Percentiles rank a stretch among this genome's conserved stretches.
phyloP scores from a whole-genome alignment of 495 filamentous ascomycete genomes.

The Sabuloglossum arenarium region DNA sequence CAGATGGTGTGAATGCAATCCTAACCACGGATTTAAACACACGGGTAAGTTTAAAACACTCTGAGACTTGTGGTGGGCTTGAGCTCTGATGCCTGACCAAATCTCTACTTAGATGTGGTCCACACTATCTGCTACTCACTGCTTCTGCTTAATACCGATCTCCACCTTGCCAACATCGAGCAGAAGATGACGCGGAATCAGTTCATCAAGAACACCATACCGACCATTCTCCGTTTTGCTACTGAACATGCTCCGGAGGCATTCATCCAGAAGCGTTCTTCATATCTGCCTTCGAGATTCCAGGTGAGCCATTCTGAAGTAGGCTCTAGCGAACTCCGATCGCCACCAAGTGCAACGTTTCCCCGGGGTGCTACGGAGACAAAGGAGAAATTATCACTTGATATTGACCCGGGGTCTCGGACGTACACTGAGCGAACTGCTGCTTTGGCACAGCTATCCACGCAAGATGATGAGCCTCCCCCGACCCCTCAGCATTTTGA shows the following conservation, averaged over 20 bases:
- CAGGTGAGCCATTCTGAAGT: slow-evolving; percentile 9
- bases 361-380: neutral
- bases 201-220: slow-evolving; percentile 92
- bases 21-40: slow-evolving; percentile 82
- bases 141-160: slow-evolving; percentile 85
- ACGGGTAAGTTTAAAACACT: slow-evolving; percentile 29
- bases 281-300: slow-evolving; percentile 1
- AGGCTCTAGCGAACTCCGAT: neutral
- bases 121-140: slow-evolving; percentile 96
- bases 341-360: neutral
- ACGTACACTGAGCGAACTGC: neutral
- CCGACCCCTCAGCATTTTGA: slow-evolving; percentile 9
- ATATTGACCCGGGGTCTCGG: slow-evolving; percentile 7
- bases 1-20: slow-evolving; percentile 89
- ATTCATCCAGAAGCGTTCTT: slow-evolving; percentile 10
- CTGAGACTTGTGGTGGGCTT: neutral
- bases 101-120: slow-evolving; percentile 49
- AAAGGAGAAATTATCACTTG: slow-evolving; percentile 12
- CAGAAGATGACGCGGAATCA: slow-evolving; percentile 87
- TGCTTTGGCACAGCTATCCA: neutral
- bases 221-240: slow-evolving; percentile 60
- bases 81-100: neutral
- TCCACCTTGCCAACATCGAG: slow-evolving; percentile 86
- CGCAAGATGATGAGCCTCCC: neutral
- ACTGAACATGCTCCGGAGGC: slow-evolving; percentile 43